These are phyloP conservation scores for Pseudozyma flocculosa DNA, from an alignment of 1,284 basidiomycete genomes.

Conservation along the genomic window DNA sequence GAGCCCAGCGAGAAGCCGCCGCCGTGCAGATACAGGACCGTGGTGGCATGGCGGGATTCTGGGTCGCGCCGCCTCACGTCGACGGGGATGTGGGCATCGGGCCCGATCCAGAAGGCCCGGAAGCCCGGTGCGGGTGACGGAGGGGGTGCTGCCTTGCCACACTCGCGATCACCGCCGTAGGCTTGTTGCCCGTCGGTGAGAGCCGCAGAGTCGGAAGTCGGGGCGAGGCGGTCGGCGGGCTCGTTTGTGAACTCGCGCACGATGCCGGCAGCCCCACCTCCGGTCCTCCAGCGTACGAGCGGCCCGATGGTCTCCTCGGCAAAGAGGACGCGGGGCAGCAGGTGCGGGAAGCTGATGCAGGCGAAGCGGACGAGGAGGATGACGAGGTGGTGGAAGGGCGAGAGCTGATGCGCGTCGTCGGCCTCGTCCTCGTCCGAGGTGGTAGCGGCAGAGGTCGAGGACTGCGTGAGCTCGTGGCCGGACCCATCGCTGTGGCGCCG, in stretches of 20 bases:
- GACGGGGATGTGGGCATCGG: conserved; percentile 26
- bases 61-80: conserved; percentile 23
- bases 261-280: conserved; percentile 42
- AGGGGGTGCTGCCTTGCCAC: not conserved
- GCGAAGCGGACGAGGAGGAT: conserved; percentile 48
- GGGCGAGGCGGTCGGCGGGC: too few species aligned
- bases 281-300: conserved; percentile 53
- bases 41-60: conserved; percentile 28
- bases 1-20: conserved; percentile 56
- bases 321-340: conserved; percentile 51
- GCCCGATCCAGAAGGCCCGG: conserved; percentile 52
- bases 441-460: not conserved
- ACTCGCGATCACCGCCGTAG: too few species aligned
- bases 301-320: conserved; percentile 55
- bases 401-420: conserved; percentile 24
- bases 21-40: conserved; percentile 53
- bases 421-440: conserved; percentile 18
- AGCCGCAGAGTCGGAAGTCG: too few species aligned
- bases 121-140: conserved; percentile 22
- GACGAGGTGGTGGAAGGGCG: conserved; percentile 51
- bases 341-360: conserved; percentile 50
- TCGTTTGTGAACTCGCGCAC: conserved; percentile 37
- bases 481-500: not conserved
- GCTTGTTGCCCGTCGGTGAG: too few species aligned
- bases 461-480: not conserved